phyloP scores from a whole-genome alignment of 306 rosid genomes.

The Casuarina equisetifolia region DNA sequence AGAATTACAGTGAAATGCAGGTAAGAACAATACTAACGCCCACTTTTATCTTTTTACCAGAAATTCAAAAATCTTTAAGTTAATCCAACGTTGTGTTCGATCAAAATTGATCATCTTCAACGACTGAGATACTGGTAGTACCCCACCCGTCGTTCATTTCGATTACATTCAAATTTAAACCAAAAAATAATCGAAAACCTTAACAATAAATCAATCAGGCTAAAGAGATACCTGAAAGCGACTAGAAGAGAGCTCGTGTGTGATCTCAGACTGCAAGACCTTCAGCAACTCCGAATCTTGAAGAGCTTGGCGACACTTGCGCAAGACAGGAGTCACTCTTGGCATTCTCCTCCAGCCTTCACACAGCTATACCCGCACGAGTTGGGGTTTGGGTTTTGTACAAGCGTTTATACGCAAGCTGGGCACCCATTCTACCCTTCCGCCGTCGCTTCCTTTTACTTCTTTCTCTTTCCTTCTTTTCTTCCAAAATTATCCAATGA shows the following conservation, averaged over 20 bases:
- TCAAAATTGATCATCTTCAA: too few species aligned
- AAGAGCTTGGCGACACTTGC: constrained; percentile 42
- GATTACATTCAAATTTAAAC: background rate
- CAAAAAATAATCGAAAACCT: background rate
- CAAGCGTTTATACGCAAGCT: too few species aligned
- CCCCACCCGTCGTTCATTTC: background rate
- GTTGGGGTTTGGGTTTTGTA: too few species aligned
- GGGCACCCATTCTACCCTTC: too few species aligned
- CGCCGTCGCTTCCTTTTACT: too few species aligned
- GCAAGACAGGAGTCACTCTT: constrained; percentile 26
- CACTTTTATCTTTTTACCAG: background rate
- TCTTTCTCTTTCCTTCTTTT: too few species aligned
- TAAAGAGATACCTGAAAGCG: constrained; percentile 52
- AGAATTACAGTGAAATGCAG: background rate
- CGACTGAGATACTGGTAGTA: too few species aligned
- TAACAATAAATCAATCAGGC: background rate
- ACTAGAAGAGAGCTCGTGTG: constrained; percentile 51
- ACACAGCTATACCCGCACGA: too few species aligned
- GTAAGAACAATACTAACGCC: background rate
- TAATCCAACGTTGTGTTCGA: background rate
- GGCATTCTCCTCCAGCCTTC: constrained; percentile 29
- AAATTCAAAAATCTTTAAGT: too few species aligned
- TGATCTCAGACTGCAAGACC: constrained; percentile 65
- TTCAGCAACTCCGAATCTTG: constrained; percentile 58
- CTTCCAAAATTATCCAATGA: too few species aligned